Evolutionary conservation across 257 asterid genomes (phyloP), one percentile per base, ranked within the genome.

Genomic region (Solanum virginianum): DNA sequence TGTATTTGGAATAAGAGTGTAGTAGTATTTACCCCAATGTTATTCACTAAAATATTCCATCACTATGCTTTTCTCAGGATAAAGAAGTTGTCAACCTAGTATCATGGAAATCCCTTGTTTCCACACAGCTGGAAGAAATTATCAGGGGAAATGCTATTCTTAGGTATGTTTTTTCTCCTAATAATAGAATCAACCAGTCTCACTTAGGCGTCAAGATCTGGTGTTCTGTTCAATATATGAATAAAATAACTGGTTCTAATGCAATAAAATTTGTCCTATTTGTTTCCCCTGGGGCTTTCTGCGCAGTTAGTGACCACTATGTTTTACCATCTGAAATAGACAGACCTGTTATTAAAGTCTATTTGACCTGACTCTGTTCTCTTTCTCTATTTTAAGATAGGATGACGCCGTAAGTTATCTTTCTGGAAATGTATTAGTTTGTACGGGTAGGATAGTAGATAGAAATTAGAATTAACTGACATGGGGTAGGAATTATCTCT

Each of bases 51-150:
- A 51, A 16, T 80, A 45, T 84, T 41, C 82, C 89, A 49, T 87
- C 87, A 29, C 49, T 22, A 49, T 26, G 24, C 14, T 7, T 86
- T 13, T 87, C 91, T 92, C 94, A 95, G 99, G 90, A 82, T 66
- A 93, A 92, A 90, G 98, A 96, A 87, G 88, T 94, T 39, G 81
- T 84, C 65, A 96, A 93, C 85, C 92, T 94, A 32, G 43, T 90
- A 86, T 89, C 93, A 83, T 96, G 99, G 99, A 96, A 94, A 90
- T 92, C 97, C 69, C 87, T 86, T 51, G 92, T 93, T 91, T 91
- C 98, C 84, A 41, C 82, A 79, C 97, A 93, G 91, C 91, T 95
- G 80, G 94, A 92, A 85, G 87, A 88, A 62, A 88, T 95, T 81
- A 62, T 91, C 90, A 85, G 90, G 86, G 92, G 89, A 88, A 93